Conservation (phyloP, 1,139 yeast species). For the Meyerozyma elateridarum region DNA sequence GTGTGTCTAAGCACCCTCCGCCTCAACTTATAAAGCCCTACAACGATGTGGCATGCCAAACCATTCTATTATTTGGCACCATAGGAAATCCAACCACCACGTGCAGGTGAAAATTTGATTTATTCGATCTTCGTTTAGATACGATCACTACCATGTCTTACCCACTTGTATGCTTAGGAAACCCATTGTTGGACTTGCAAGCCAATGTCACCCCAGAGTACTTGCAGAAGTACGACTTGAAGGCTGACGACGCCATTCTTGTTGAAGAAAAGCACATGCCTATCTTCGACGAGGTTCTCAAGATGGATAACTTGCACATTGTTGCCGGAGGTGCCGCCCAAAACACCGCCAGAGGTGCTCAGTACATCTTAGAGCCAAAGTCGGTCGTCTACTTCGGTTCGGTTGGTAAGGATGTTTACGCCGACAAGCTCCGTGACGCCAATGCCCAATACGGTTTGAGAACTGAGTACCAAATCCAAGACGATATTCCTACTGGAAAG, state of each 20-base stretch:
- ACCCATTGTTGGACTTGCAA: slow-evolving; percentile 85
- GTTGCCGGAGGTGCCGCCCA: slow-evolving; percentile 99
- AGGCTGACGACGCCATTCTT: slow-evolving; percentile 91
- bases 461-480: slow-evolving; percentile 79
- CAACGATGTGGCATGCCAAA: no score
- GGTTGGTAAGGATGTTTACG: slow-evolving; percentile 88
- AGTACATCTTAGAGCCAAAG: slow-evolving; percentile 74
- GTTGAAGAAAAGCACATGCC: slow-evolving; percentile 86
- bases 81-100: no score
- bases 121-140: neutral
- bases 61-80: no score
- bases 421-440: slow-evolving; percentile 77
- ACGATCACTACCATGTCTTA: slow-evolving; percentile 35
- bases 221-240: slow-evolving; percentile 74
- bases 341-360: slow-evolving; percentile 98
- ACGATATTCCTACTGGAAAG: slow-evolving; percentile 82
- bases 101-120: slow-evolving; percentile 1
- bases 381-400: slow-evolving; percentile 94
- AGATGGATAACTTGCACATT: slow-evolving; percentile 55
- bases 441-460: slow-evolving; percentile 83
- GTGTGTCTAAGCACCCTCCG: no score
- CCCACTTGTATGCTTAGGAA: slow-evolving; percentile 66
- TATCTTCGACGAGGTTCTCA: slow-evolving; percentile 73
- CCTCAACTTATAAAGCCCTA: no score
- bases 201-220: slow-evolving; percentile 67